Evolutionary conservation across 306 rosid species (phyloP).

Genomic region (Fragaria ananassa): DNA sequence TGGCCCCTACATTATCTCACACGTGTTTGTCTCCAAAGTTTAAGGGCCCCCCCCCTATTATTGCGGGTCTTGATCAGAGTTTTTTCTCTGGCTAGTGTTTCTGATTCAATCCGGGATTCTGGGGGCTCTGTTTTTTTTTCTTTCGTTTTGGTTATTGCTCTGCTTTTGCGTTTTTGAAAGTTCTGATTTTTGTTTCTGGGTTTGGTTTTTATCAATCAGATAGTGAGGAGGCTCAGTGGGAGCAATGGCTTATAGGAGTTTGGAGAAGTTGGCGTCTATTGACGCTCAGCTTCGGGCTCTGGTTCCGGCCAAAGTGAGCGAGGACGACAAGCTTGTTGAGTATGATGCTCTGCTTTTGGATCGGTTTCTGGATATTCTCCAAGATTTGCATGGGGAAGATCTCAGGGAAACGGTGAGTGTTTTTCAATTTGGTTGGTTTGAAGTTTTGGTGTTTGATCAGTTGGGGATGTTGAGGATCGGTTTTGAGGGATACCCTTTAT

Average conservation of each 20-base stretch:
- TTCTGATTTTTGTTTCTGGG: conserved; percentile 5
- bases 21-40: conserved; percentile 30
- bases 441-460: conserved; percentile 17
- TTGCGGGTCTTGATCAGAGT: conserved; percentile 15
- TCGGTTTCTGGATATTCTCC: conserved; percentile 98
- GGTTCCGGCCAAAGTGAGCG: conserved; percentile 86
- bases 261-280: conserved; percentile 93
- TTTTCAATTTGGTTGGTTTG: background rate
- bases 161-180: conserved; percentile 19
- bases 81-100: conserved; percentile 13
- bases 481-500: conserved; percentile 15
- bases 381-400: conserved; percentile 95
- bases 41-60: background rate
- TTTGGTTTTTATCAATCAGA: conserved; percentile 20
- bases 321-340: conserved; percentile 90
- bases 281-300: conserved; percentile 91
- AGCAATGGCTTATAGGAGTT: conserved; percentile 61
- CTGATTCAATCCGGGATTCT: conserved; percentile 33
- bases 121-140: background rate
- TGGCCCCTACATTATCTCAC: background rate
- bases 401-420: conserved; percentile 83
- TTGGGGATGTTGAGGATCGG: conserved; percentile 5
- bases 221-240: conserved; percentile 20
- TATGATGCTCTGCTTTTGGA: conserved; percentile 89
- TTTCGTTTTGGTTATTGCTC: background rate